Conservation (phyloP, 208 protist genomes). For the Trypanosoma melophagium region DNA sequence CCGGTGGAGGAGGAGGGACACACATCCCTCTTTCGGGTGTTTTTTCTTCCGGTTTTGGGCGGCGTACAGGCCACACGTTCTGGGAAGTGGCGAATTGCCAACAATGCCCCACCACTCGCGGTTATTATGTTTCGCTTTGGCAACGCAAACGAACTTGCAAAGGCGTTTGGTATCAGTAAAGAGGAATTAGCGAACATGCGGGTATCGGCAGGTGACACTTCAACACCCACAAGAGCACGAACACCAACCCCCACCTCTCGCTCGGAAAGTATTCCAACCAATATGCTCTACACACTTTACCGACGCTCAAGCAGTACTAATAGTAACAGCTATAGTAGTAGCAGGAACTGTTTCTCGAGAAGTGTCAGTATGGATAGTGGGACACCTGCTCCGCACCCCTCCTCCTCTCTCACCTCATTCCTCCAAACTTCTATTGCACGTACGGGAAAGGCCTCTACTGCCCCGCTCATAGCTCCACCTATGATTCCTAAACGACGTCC, state of each 20-base stretch:
- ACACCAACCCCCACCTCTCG: no score
- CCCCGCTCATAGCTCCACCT: no score
- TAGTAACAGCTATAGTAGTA: not conserved
- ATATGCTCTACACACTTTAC: no score
- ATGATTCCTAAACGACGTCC: no score
- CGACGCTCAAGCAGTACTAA: no score
- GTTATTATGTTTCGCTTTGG: constrained; percentile 6
- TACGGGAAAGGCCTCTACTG: not conserved
- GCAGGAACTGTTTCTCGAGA: not conserved
- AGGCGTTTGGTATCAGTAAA: no score
- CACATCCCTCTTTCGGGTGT: constrained; percentile 2
- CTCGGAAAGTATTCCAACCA: no score
- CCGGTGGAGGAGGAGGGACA: constrained; percentile 4
- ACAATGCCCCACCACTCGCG: not conserved
- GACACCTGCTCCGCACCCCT: no score
- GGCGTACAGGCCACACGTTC: constrained; percentile 2
- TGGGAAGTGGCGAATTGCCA: not conserved
- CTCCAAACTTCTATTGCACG: not conserved
- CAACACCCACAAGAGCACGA: no score
- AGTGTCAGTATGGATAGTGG: not conserved
- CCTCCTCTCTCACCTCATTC: not conserved
- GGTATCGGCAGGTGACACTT: no score
- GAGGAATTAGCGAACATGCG: no score
- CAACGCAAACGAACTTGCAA: not conserved
- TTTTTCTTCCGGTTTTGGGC: constrained; percentile 13